Evolutionary conservation across 108 stramenopile genomes (phyloP).

Genomic region (Skeletonema costatum): DNA sequence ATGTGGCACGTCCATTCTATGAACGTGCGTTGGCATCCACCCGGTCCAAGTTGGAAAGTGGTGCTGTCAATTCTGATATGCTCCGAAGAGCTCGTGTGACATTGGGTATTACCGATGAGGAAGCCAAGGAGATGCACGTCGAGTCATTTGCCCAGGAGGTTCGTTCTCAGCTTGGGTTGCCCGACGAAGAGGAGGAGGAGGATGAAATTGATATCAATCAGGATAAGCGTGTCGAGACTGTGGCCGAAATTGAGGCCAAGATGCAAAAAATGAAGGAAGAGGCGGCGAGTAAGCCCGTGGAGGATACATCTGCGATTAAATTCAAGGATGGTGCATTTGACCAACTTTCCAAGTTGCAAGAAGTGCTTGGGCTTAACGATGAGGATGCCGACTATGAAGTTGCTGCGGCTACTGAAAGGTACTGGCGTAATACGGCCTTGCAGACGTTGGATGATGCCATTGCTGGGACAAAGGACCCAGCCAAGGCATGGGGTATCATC

Average conservation of each 20-base stretch:
- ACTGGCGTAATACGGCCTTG: slow-evolving; percentile 69
- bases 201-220: slow-evolving; percentile 35
- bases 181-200: slow-evolving; percentile 44
- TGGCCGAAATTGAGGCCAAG: slow-evolving; percentile 16
- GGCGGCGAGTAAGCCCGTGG: slow-evolving; percentile 21
- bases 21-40: slow-evolving; percentile 73
- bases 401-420: slow-evolving; percentile 57
- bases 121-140: slow-evolving; percentile 74
- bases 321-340: slow-evolving; percentile 70
- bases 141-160: slow-evolving; percentile 75
- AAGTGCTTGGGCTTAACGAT: slow-evolving; percentile 67
- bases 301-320: slow-evolving; percentile 51
- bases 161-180: slow-evolving; percentile 58
- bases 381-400: slow-evolving; percentile 71
- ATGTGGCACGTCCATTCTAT: slow-evolving; percentile 83
- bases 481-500: slow-evolving; percentile 76
- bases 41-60: slow-evolving; percentile 69
- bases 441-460: slow-evolving; percentile 62
- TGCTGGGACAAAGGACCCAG: slow-evolving; percentile 44
- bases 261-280: slow-evolving; percentile 25
- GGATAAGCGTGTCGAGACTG: slow-evolving; percentile 31
- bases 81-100: slow-evolving; percentile 69
- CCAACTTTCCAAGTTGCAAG: slow-evolving; percentile 64
- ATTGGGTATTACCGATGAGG: slow-evolving; percentile 72
- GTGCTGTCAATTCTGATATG: slow-evolving; percentile 72